Evolutionary conservation across 2,329 filamentous ascomycete genomes (phyloP), one percentile per base, ranked within the genome.

Genomic region (Anthostomella pinea): DNA sequence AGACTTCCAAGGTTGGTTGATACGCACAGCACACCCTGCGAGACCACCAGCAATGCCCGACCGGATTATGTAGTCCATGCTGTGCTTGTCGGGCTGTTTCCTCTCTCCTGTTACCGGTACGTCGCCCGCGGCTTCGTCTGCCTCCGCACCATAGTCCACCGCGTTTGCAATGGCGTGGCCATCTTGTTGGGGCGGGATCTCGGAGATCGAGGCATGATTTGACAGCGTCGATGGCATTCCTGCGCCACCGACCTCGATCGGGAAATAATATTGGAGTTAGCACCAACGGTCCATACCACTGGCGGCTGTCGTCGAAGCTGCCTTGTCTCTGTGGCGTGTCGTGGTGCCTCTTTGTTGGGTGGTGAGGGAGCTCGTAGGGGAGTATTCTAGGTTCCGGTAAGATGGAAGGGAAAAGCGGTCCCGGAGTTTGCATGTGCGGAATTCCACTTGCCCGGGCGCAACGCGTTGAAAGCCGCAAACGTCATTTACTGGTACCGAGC

Each of bases 11-110:
- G n/a, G 29, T 17, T 11, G 19, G 39, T 23, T 13, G 29, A 35
- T 41, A 72, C 85, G 55, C 79, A 95, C 89, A 49, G 87, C 89
- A 68, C 89, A 95, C 49, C 91, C 93, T 35, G 93, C 93, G 41
- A 96, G 51, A 11, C 93, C 93, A 30, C 93, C 93, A 2, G 93
- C 91, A 20, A 95, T 67, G 21, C 87, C 87, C 44, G 85, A 93
- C 52, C 87, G 80, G 65, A 88, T 73, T 27, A 93, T 69, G 65
- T 97, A 97, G 52, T 95, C 86, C 48, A 85, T 68, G 59, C 83
- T 93, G 58, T 83, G 80, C 65, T 82, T 87, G 47, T 85, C 70
- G 18, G 77, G 62, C 52, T 73, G 73, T 47, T 69, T 69, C 44
- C 63, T 58, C 48, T 67, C 63, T 27, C 22, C 34, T 8, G 36